phyloP scores from a whole-genome alignment of 805 yeast genomes.

The Hanseniaspora occidentalis region DNA sequence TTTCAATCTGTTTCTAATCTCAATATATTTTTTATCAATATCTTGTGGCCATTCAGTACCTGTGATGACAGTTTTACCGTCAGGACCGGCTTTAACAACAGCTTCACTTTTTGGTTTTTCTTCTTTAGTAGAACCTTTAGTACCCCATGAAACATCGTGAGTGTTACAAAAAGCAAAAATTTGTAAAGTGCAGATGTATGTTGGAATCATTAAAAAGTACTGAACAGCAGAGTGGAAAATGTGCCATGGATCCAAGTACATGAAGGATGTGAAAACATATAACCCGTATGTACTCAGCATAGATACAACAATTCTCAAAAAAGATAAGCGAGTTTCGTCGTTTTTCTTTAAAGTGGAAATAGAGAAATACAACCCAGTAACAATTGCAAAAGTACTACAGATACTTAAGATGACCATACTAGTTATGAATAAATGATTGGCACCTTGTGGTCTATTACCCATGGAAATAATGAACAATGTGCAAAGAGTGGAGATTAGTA shows the following conservation, averaged over 20 bases:
- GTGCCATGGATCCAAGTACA: constrained; percentile 96
- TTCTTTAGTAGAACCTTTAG: constrained; percentile 81
- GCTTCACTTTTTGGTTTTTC: constrained; percentile 67
- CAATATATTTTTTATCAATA: constrained; percentile 25
- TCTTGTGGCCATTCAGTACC: constrained; percentile 31
- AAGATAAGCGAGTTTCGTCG: constrained; percentile 32
- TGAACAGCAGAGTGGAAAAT: constrained; percentile 76
- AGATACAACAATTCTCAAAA: constrained; percentile 72
- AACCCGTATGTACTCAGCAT: constrained; percentile 85
- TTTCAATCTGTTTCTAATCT: constrained; percentile 26
- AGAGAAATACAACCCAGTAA: constrained; percentile 76
- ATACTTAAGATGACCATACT: constrained; percentile 62
- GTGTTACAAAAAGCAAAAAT: constrained; percentile 96
- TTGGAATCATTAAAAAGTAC: constrained; percentile 80
- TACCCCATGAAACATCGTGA: constrained; percentile 98
- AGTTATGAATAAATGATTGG: constrained; percentile 60
- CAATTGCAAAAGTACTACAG: constrained; percentile 70
- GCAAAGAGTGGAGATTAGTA: constrained; percentile 69
- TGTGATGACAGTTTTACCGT: constrained; percentile 75
- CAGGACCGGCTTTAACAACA: constrained; percentile 64
- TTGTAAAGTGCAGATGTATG: constrained; percentile 84
- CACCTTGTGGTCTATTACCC: constrained; percentile 98
- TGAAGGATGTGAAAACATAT: constrained; percentile 65
- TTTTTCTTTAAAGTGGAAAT: constrained; percentile 35
- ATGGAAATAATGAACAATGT: constrained; percentile 86